Base-by-base conservation (phyloP, 495 filamentous ascomycete genomes). In the Penicillium fimorum region DNA sequence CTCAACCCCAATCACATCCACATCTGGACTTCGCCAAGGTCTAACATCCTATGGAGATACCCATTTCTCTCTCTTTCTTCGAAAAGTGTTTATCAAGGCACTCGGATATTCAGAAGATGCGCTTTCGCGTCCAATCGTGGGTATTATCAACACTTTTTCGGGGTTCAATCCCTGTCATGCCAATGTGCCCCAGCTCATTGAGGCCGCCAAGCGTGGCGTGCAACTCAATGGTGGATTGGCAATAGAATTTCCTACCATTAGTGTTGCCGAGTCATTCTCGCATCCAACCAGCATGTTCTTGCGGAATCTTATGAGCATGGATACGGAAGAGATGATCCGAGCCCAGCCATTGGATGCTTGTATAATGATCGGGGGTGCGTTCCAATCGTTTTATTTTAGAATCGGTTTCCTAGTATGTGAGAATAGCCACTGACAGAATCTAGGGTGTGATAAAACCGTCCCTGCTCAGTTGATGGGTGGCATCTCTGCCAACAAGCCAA, bases 1-100 rank as follows among this genome's bases (percentile, higher is more conserved):
- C 10, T 61, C 65, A 9, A 71, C 57, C 0, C 76, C 80, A 10
- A 72, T 85, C 40, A 63, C 72, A 40, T 65, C 80, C 25, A 71
- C 66, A 5, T 68, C 70, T 12, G 85, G 84, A 5, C 72, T 87
- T 25, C 76, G 83, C 17, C 82, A 82, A 54, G 82, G 81, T 20
- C 74, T 88, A 8, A 79, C 84, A 0, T 81, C 82, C n/a, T 88
- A 88, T 65, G 85, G 85, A 25, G 85, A 88, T 56, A 74, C 83
- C 1, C 84, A 87, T 64, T 88, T 88, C 70, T 85, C 83, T 4
- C 78, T 87, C 1, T 88, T 88, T 56, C 77, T 88, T 20, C 78
- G 85, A 17, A 87, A 87, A 62, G 84, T 82, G 25, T 88, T 87
- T 64, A 87, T 88, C 70, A 88, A 88, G 62, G 83, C 84, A 1